Percentiles rank a stretch among this genome's conserved stretches.
Evolutionary conservation across 73 alveolate genomes (phyloP).

Genomic region (Symbiodinium pilosum): DNA sequence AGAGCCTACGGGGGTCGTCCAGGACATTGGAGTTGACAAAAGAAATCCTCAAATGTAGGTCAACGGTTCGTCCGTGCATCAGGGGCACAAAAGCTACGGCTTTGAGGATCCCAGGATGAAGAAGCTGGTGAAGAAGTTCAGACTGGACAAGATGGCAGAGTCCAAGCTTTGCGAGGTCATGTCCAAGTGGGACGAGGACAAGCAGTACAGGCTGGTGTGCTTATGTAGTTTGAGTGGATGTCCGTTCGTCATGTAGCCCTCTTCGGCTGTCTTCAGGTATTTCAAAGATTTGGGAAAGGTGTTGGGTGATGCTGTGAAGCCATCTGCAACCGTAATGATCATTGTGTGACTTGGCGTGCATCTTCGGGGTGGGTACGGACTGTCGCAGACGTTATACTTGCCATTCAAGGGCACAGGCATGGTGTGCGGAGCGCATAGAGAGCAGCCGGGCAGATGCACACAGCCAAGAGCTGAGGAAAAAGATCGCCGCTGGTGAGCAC

Average conservation of each 20-base stretch:
- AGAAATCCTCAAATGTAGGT: no score
- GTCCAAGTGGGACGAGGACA: slow-evolving; percentile 28
- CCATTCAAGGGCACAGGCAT: no score
- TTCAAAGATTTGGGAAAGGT: neutral
- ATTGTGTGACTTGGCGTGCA: neutral
- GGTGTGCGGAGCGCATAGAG: no score
- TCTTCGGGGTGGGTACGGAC: no score
- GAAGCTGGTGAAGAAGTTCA: neutral
- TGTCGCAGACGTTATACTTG: no score
- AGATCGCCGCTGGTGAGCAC: slow-evolving; percentile 3
- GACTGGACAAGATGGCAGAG: slow-evolving; percentile 19
- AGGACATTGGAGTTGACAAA: no score
- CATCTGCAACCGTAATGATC: slow-evolving; percentile 20
- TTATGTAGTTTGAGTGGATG: neutral
- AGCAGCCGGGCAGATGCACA: no score
- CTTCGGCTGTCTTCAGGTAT: neutral
- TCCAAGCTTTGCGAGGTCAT: slow-evolving; percentile 13
- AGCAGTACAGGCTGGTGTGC: slow-evolving; percentile 15
- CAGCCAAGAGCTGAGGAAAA: neutral
- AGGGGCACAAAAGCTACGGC: no score
- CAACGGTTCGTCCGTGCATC: neutral
- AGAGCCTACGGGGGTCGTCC: neutral
- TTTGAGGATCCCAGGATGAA: slow-evolving; percentile 22
- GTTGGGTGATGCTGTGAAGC: slow-evolving; percentile 18
- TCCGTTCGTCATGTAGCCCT: no score